Base-by-base conservation (phyloP, 2,329 filamentous ascomycete genomes). In the Cryoendolithus antarcticus region DNA sequence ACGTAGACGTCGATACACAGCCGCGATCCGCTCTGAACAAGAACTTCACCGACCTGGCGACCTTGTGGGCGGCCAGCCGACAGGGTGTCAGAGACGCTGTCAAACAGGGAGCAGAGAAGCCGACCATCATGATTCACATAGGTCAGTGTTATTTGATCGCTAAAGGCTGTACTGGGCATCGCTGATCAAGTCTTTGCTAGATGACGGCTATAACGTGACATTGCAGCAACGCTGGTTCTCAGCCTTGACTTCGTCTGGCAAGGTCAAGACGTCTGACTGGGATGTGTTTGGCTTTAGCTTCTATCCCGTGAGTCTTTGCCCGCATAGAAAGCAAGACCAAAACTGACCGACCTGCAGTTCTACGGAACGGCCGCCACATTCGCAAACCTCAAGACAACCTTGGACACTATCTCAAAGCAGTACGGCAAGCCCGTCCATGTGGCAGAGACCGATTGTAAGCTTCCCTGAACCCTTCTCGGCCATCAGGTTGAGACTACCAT, bases 101-200 rank as follows among this genome's bases (percentile, higher is more conserved):
- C 5, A 33, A 38, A 4, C 43, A 41, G 0, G 60, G 59, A 4
- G 53, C 55, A 6, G 39, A 44, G 19, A 51, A 51, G 33, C 58
- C 58, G 5, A 42, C 50, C 11, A 47, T 57, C 36, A 58, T 60
- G 57, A 58, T 59, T 32, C 56, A 60, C 31, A 53, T 59, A 12
- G 15, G 15, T 19, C 15, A 19, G 15, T 19, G 15, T 19, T 19
- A 19, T 19, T 19, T 19, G 15, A 19, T 19, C 15, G 15, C 15
- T 19, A 19, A 19, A 19, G 15, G 15, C 15, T 19, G 15, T 19
- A 19, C 15, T 19, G 15, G 15, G 15, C 15, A 19, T 19, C 15
- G 15, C 15, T 19, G 15, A 19, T 19, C 15, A 19, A 19, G 15
- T 19, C 15, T 19, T 19, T 19, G 15, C 15, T 19, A 19, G 54